These are phyloP conservation scores for Colletotrichum godetiae DNA, from an alignment of 2,329 filamentous ascomycete genomes.

Conservation along the genomic window DNA sequence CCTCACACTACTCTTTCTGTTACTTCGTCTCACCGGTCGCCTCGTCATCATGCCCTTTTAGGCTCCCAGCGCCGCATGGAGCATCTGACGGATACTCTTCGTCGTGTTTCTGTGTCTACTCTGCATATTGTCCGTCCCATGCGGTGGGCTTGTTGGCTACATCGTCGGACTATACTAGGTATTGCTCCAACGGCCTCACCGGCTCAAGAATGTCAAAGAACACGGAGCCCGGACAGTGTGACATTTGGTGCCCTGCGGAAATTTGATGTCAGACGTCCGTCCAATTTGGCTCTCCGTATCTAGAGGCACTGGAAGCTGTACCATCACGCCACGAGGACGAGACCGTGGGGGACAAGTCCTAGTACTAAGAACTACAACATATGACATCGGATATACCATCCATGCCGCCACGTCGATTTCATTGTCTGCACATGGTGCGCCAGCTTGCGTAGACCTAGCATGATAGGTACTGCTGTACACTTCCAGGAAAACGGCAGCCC, in stretches of 20 bases:
- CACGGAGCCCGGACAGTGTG: conserved; percentile 12
- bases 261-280: not conserved
- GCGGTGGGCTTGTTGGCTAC: not conserved
- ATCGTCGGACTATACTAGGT: conserved; percentile 6
- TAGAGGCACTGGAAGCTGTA: not conserved
- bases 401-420: conserved; percentile 2
- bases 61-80: conserved; percentile 5
- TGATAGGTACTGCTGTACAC: not conserved
- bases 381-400: conserved; percentile 15
- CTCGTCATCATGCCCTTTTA: conserved; percentile 13
- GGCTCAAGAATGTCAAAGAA: conserved; percentile 4
- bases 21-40: conserved; percentile 5
- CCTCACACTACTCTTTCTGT: conserved; percentile 2
- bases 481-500: not conserved
- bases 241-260: conserved; percentile 1
- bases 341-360: not conserved
- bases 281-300: not conserved
- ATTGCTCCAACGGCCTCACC: conserved; percentile 1
- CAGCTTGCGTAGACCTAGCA: not conserved
- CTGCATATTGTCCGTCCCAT: conserved; percentile 27
- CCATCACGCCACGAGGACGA: conserved; percentile 8
- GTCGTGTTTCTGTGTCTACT: conserved; percentile 8
- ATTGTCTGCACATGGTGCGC: conserved; percentile 10
- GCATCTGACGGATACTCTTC: not conserved
- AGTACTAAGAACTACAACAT: not conserved